Evolutionary conservation across 2,329 filamentous ascomycete species (phyloP).

Genomic region (Trichophaea hybrida): DNA sequence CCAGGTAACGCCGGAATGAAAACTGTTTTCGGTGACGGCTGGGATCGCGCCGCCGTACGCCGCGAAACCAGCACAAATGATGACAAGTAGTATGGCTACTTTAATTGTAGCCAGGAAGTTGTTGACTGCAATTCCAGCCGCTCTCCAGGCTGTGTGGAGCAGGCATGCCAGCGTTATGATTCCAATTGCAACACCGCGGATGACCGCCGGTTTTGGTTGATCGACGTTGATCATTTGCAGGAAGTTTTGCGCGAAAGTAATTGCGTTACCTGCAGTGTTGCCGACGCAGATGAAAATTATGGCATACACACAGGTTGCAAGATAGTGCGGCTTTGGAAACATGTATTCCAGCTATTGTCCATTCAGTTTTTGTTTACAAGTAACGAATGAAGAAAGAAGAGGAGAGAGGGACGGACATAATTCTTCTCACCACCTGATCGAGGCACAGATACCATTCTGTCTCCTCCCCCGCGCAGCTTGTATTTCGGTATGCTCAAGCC

Average conservation of each 20-base stretch:
- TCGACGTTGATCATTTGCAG: slow-evolving; percentile 28
- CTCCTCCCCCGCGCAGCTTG: slow-evolving; percentile 29
- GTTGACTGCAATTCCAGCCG: slow-evolving; percentile 39
- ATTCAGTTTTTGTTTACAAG: neutral
- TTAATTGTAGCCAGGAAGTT: slow-evolving; percentile 41
- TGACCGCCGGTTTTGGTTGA: slow-evolving; percentile 28
- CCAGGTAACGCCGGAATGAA: slow-evolving; percentile 27
- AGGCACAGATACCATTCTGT: slow-evolving; percentile 33
- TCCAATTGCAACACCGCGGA: slow-evolving; percentile 38
- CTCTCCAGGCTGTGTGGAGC: slow-evolving; percentile 37
- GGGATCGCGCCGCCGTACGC: slow-evolving; percentile 24
- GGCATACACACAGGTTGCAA: slow-evolving; percentile 36
- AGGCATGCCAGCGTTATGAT: slow-evolving; percentile 35
- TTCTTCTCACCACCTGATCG: slow-evolving; percentile 38
- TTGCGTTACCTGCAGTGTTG: slow-evolving; percentile 38
- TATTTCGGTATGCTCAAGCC: slow-evolving; percentile 37
- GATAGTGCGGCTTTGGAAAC: slow-evolving; percentile 32
- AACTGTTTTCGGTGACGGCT: slow-evolving; percentile 8
- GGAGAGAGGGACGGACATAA: slow-evolving; percentile 28
- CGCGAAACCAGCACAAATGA: slow-evolving; percentile 32
- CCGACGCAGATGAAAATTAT: slow-evolving; percentile 36
- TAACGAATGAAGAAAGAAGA: neutral
- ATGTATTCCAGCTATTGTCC: slow-evolving; percentile 34
- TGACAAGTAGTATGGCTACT: slow-evolving; percentile 36
- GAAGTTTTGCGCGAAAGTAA: slow-evolving; percentile 35